These are phyloP conservation scores for Crithidia fasciculata DNA, from an alignment of 208 protist species.

Conservation along the genomic window DNA sequence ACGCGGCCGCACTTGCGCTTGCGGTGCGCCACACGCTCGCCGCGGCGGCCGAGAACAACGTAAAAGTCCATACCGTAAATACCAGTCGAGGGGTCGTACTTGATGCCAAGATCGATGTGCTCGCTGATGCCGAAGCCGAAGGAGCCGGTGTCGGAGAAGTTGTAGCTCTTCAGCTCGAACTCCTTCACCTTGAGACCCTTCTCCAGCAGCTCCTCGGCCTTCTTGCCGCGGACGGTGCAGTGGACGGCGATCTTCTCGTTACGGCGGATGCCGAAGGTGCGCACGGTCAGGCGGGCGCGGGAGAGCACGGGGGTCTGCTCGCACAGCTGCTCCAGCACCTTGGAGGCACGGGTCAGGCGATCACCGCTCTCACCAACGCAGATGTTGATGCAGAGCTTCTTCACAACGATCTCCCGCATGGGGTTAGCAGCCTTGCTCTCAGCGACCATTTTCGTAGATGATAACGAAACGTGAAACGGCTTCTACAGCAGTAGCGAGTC, in stretches of 20 bases:
- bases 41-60: conserved; percentile 98
- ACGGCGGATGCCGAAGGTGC: conserved; percentile 99
- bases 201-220: conserved; percentile 99
- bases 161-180: conserved; percentile 97
- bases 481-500: not conserved
- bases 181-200: conserved; percentile 99
- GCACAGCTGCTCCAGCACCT: conserved; percentile 99
- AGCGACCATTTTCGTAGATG: conserved; percentile 58
- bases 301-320: conserved; percentile 98
- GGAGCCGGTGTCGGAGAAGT: conserved; percentile 98
- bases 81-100: conserved; percentile 99
- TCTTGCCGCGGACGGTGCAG: conserved; percentile 99
- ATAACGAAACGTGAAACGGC: conserved; percentile 16
- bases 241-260: conserved; percentile 99
- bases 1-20: conserved; percentile 87
- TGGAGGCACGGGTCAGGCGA: conserved; percentile 98
- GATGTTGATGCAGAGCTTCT: conserved; percentile 99
- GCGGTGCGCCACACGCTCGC: conserved; percentile 95
- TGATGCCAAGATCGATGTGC: conserved; percentile 99
- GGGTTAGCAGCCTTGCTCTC: conserved; percentile 93
- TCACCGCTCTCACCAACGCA: conserved; percentile 99
- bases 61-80: conserved; percentile 99
- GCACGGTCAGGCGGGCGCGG: conserved; percentile 98
- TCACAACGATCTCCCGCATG: conserved; percentile 98
- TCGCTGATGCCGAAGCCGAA: conserved; percentile 99